phyloP scores from a whole-genome alignment of 2,329 filamentous ascomycete genomes.

The Knoxdaviesia proteae region DNA sequence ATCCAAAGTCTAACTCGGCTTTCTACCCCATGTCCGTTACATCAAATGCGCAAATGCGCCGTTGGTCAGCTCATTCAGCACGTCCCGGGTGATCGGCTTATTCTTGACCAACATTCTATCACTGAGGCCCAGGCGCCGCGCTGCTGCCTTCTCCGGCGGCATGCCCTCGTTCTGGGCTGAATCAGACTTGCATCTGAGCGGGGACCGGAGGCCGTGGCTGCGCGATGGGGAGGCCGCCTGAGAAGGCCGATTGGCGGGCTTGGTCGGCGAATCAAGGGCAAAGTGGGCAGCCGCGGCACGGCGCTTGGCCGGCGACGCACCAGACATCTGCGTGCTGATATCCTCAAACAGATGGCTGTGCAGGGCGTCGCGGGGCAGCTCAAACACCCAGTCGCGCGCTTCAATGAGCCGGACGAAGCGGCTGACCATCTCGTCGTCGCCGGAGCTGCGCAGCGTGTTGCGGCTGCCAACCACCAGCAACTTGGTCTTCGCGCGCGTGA shows the following conservation, averaged over 20 bases:
- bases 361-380: constrained; percentile 43
- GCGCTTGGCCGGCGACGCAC: constrained; percentile 3
- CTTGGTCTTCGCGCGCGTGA: constrained; percentile 84
- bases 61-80: constrained; percentile 49
- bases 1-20: neutral
- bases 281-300: neutral
- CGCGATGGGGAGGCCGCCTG: no score
- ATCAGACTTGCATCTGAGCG: no score
- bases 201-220: no score
- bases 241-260: no score
- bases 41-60: constrained; percentile 14
- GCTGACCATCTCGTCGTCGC: constrained; percentile 53
- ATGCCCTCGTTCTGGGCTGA: constrained; percentile 20
- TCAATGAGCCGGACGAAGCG: constrained; percentile 64
- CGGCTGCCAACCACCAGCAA: constrained; percentile 71
- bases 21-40: neutral
- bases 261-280: no score
- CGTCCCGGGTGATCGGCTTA: constrained; percentile 50
- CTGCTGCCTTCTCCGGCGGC: constrained; percentile 14
- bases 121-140: constrained; percentile 31
- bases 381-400: constrained; percentile 55
- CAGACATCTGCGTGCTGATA: constrained; percentile 20
- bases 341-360: constrained; percentile 50
- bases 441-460: constrained; percentile 54
- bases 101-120: constrained; percentile 41